Evolutionary conservation across 306 rosid genomes (phyloP).

Genomic region (Castanospermum australe): DNA sequence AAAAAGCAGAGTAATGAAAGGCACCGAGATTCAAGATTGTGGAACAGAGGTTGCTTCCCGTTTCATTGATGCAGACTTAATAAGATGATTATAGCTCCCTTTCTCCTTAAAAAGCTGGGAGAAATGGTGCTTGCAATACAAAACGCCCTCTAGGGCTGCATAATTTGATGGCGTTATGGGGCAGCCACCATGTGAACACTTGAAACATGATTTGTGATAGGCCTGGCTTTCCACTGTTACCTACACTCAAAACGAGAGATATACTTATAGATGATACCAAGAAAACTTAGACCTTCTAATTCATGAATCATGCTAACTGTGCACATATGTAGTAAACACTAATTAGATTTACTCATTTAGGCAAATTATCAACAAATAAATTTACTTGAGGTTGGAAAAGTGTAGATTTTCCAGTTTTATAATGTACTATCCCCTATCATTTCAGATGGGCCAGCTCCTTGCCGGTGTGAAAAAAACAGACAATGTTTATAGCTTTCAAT

Average conservation of each 20-base stretch:
- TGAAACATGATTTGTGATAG: constrained; percentile 89
- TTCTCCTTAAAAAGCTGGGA: constrained; percentile 96
- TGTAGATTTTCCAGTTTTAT: neutral
- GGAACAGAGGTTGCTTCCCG: constrained; percentile 64
- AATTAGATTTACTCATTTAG: neutral
- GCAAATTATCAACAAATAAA: neutral
- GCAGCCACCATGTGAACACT: constrained; percentile 97
- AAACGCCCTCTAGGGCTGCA: constrained; percentile 90
- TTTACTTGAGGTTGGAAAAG: neutral
- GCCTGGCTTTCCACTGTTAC: constrained; percentile 93
- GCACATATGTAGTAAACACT: neutral
- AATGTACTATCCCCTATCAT: neutral
- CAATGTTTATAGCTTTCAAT: neutral
- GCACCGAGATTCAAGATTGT: constrained; percentile 47
- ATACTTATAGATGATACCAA: neutral
- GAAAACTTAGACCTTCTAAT: neutral
- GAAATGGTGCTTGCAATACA: constrained; percentile 98
- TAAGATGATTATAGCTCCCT: constrained; percentile 70
- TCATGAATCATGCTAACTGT: neutral
- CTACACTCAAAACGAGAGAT: constrained; percentile 40
- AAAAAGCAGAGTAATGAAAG: neutral
- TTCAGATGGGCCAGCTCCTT: neutral
- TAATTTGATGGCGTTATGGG: constrained; percentile 85
- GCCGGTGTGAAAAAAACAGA: neutral
- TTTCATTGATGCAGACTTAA: constrained; percentile 75